A percentile compares a stretch with the other conserved stretches of the same genome.
These are phyloP conservation scores for Paraurostyla sp. DNA, from an alignment of 73 alveolate species.

Conservation along the genomic window DNA sequence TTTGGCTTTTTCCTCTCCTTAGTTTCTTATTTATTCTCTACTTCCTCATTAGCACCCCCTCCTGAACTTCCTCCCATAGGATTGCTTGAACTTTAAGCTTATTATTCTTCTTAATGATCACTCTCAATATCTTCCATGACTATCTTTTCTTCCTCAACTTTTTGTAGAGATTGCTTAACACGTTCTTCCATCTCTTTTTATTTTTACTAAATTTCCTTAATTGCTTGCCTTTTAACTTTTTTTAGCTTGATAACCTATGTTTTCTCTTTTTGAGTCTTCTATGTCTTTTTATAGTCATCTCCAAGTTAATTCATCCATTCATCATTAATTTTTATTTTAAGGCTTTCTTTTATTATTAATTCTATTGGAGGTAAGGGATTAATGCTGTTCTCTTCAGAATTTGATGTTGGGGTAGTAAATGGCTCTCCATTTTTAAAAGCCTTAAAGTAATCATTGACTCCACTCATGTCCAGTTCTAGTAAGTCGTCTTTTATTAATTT, in stretches of 20 bases:
- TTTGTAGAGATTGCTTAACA: not conserved
- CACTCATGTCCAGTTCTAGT: slow-evolving; percentile 55
- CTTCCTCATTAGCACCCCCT: not conserved
- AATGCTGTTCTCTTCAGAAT: not conserved
- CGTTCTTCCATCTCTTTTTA: not conserved
- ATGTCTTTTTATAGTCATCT: not conserved
- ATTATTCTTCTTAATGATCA: slow-evolving; percentile 11
- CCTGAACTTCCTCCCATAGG: slow-evolving; percentile 44
- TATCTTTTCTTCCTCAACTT: slow-evolving; percentile 38
- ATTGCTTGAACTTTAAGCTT: slow-evolving; percentile 21
- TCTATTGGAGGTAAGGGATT: slow-evolving; percentile 60
- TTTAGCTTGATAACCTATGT: not conserved
- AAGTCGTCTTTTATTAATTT: slow-evolving; percentile 56
- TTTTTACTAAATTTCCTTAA: not conserved
- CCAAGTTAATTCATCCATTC: slow-evolving; percentile 10
- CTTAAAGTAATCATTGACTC: slow-evolving; percentile 44
- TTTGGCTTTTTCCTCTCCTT: not conserved
- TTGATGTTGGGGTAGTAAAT: not conserved
- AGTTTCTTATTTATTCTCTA: not conserved
- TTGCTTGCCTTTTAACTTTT: slow-evolving; percentile 30
- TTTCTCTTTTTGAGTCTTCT: not conserved
- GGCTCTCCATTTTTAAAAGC: slow-evolving; percentile 29
- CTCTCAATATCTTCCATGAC: slow-evolving; percentile 18
- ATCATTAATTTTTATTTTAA: slow-evolving; percentile 4
- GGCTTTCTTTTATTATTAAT: slow-evolving; percentile 38